Base-by-base conservation (phyloP, 2,329 filamentous ascomycete genomes). In the Cadophora sp. region DNA sequence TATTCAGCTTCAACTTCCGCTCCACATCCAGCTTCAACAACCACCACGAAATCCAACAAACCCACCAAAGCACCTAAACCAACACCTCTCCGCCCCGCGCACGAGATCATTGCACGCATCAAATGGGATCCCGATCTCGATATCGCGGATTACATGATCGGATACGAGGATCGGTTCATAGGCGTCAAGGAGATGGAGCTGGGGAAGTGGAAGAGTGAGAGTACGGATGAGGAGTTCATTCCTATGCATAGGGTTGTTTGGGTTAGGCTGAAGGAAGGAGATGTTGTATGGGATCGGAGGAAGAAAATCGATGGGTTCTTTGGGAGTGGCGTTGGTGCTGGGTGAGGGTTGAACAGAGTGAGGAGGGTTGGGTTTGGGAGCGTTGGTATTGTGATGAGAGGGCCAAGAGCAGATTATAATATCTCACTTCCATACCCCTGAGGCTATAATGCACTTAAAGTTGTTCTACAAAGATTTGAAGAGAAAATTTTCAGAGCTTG, bases 141-240 rank as follows among this genome's bases (percentile, higher is more conserved):
- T 70, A 80, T 81, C 56, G 76, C 76, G 22, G 83, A 88, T 68
- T 88, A 83, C 70, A 69, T 89, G 5, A 81, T 90, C 59, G 87
- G 86, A 1, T 90, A 89, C 71, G 83, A 87, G 71, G 87, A 90
- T 74, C 81, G 87, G 18, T 89, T 89, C 72, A 67, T 81, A 4
- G 86, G 85, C 1, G 79, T 82, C 2, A 81, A 80, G 70, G 87
- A 89, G 76, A 84, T 83, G 69, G 74, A 81, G 1, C 76, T 89
- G 5, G 83, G 83, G 61, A 78, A 80, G 36, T 90, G 87, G 87
- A 88, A 86, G 79, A 80, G 79, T 18, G 87, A 89, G 72, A 83
- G 86, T 76, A 89, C 87, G 39, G 85, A 89, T 68, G 86, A 89
- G 68, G 87, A 90, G 76, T 90, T 89, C 73, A 89, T 90, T 65